Percentiles rank a stretch among this genome's conserved stretches.
phyloP scores from a whole-genome alignment of 495 filamentous ascomycete genomes.

The Aspergillus baeticus region DNA sequence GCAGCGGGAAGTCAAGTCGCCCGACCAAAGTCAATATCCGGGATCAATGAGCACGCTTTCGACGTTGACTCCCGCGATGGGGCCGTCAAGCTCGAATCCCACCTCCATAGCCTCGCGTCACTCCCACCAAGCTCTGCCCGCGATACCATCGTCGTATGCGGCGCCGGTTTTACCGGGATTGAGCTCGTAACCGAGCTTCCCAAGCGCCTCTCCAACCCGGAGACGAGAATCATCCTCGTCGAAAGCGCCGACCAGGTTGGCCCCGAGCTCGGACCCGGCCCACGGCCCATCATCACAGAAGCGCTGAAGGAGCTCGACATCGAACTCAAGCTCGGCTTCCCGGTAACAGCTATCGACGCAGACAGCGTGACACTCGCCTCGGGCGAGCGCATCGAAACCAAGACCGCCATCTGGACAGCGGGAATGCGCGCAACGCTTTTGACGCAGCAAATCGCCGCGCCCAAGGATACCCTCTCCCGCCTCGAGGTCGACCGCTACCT shows the following conservation, averaged over 20 bases:
- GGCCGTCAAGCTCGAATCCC: constrained; percentile 17
- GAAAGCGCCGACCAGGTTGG: constrained; percentile 16
- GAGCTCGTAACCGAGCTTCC: constrained; percentile 23
- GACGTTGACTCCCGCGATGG: constrained; percentile 26
- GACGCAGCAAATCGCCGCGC: constrained; percentile 19
- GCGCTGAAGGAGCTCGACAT: constrained; percentile 20
- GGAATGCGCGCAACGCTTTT: constrained; percentile 20
- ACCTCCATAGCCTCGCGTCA: constrained; percentile 15
- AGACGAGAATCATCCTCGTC: constrained; percentile 19
- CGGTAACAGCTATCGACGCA: constrained; percentile 12
- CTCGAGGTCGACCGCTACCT: no score
- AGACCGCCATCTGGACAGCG: constrained; percentile 24
- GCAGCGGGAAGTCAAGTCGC: constrained; percentile 33
- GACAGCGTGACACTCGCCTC: constrained; percentile 18
- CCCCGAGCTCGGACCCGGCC: constrained; percentile 17
- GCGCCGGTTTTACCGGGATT: constrained; percentile 27
- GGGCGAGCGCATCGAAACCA: constrained; percentile 21
- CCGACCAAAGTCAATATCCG: constrained; percentile 23
- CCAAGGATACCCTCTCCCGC: constrained; percentile 14
- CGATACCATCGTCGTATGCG: constrained; percentile 20
- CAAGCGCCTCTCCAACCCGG: constrained; percentile 12
- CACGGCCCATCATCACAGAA: constrained; percentile 18
- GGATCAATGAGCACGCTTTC: constrained; percentile 28
- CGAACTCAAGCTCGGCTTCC: constrained; percentile 16
- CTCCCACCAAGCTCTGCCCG: constrained; percentile 13